Conservation (phyloP, 805 yeast genomes). For the Schizosaccharomyces japonicus region DNA sequence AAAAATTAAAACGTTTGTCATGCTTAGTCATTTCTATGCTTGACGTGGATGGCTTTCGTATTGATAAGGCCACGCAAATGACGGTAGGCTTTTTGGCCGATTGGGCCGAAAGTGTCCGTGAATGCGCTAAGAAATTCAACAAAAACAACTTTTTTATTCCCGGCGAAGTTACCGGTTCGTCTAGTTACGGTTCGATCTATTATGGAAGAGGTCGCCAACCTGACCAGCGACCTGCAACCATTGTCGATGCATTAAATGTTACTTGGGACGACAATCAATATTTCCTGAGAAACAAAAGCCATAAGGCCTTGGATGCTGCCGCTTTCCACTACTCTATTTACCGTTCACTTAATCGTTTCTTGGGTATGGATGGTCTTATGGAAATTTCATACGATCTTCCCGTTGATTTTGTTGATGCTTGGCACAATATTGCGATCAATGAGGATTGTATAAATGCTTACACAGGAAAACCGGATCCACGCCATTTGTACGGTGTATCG, state of each 20-base stretch:
- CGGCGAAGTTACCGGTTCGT: conserved; percentile 3
- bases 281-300: neutral
- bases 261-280: neutral
- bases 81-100: conserved; percentile 1
- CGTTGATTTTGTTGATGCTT: neutral
- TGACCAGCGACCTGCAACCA: neutral
- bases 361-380: conserved; percentile 2
- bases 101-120: neutral
- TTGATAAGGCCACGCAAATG: conserved; percentile 4
- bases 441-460: neutral
- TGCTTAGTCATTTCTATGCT: neutral
- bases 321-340: conserved; percentile 4
- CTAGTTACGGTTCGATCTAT: conserved; percentile 1
- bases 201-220: conserved; percentile 5
- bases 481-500: neutral
- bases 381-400: neutral
- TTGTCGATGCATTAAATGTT: neutral
- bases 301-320: neutral
- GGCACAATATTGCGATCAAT: neutral
- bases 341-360: conserved; percentile 1
- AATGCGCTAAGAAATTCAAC: neutral
- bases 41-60: conserved; percentile 4
- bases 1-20: neutral
- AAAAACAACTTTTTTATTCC: conserved; percentile 2
- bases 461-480: neutral